Base-by-base conservation (phyloP, 1,284 basidiomycete species). In the Xanthoconium separans region DNA sequence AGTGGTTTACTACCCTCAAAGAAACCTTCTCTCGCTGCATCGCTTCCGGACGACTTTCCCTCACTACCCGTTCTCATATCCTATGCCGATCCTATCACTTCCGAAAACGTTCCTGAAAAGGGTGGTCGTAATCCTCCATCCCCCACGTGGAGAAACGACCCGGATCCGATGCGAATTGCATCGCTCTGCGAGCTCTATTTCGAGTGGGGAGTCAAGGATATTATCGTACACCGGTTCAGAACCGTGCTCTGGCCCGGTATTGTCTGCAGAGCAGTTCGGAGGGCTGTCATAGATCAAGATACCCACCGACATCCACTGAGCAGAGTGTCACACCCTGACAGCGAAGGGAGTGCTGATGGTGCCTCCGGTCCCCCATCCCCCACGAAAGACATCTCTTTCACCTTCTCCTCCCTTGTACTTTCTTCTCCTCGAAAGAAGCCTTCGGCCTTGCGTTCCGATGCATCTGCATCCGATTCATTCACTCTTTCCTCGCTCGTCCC, bases 121-220 rank as follows among this genome's bases (percentile, higher is more conserved):
- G 58, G 64, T 68, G 57, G 64, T 61, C 48, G 34, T 15, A 61
- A 65, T 76, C 56, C 68, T 65, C 50, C 51, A 65, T 42, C 34
- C 12, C 62, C 80, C 12, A 75, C 72, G 10, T 85, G 84, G 82
- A 71, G 70, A 41, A 79, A 80, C 56, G 87, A 91, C 56, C 86
- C 87, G 0, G 82, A 89, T 64, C 72, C 94, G 0, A 83, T 82
- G 22, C 83, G 81, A 52, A 79, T 94, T 18, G 91, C 92, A 0
- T 78, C 74, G 6, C 75, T 86, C 1, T 95, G 92, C 72, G 93
- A 95, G 69, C 77, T 84, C 47, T 90, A 87, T 65, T 95, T 95
- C 61, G 93, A 95, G 65, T 95, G 93, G 93, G 93, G 92, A 0
- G 85, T 90, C 43, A 83, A 79, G 58, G 87, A 91, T 48, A 75